These are phyloP conservation scores for Eremochloa ophiuroides DNA, from an alignment of 176 grass and related monocot species.

Conservation along the genomic window DNA sequence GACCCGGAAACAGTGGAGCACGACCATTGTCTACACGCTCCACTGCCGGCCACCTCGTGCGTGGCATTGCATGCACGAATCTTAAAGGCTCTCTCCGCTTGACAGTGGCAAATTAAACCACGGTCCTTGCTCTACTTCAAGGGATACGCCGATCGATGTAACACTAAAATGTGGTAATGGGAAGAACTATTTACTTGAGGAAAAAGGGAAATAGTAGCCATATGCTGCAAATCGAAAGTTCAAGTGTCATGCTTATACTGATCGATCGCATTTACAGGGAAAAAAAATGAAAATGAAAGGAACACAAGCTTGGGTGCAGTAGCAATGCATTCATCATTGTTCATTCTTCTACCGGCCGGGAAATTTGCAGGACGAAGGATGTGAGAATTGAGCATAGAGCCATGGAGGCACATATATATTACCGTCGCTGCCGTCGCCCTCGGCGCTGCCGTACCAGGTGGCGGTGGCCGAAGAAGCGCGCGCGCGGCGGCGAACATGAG, in stretches of 20 bases:
- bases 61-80: not conserved
- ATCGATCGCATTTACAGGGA: no score
- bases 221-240: not conserved
- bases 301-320: not conserved
- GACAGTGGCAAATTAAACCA: no score
- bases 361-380: no score
- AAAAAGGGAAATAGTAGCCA: not conserved
- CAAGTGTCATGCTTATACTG: no score
- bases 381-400: not conserved
- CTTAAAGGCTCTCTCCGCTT: not conserved
- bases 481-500: constrained; percentile 4
- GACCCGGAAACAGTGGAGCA: not conserved
- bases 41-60: constrained; percentile 5
- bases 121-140: not conserved
- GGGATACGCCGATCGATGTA: not conserved
- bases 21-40: not conserved
- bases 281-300: no score
- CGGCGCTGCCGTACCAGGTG: constrained; percentile 87
- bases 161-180: constrained; percentile 17
- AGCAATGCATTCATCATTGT: not conserved
- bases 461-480: constrained; percentile 45
- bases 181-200: not conserved
- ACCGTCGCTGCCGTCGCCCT: constrained; percentile 97
- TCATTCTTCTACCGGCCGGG: no score
- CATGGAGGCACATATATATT: not conserved